Evolutionary conservation across 1,139 yeast species (phyloP).

Genomic region (Ogataea hybrid): DNA sequence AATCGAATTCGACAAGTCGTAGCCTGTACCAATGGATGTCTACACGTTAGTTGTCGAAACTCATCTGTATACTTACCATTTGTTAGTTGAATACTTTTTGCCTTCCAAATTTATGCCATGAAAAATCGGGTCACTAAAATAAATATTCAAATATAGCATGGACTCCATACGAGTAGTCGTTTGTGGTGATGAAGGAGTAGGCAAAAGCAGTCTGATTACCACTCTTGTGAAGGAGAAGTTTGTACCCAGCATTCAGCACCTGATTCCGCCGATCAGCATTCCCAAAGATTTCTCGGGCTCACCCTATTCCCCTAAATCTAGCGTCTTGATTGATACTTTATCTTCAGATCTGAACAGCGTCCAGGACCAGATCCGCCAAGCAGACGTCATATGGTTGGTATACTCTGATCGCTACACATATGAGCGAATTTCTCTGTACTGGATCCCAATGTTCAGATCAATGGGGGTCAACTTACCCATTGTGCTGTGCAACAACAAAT

Average conservation of each 20-base stretch:
- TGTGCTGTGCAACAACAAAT: constrained; percentile 84
- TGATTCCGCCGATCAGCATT: constrained; percentile 80
- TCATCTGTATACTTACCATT: constrained; percentile 5
- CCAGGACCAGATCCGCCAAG: constrained; percentile 73
- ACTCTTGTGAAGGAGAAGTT: constrained; percentile 78
- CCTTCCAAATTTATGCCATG: constrained; percentile 12
- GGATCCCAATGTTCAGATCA: constrained; percentile 92
- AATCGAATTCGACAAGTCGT: constrained; percentile 93
- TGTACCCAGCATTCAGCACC: constrained; percentile 70
- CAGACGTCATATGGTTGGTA: constrained; percentile 91
- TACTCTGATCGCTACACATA: constrained; percentile 93
- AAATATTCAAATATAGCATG: constrained; percentile 23
- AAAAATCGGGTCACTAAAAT: constrained; percentile 8
- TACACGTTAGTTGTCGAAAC: neutral
- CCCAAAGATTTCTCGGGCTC: constrained; percentile 62
- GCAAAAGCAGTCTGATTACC: constrained; percentile 75
- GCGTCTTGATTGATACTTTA: constrained; percentile 77
- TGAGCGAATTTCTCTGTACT: constrained; percentile 83
- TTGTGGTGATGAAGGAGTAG: constrained; percentile 96
- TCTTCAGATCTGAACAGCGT: constrained; percentile 60
- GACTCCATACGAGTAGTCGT: constrained; percentile 73
- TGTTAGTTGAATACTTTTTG: constrained; percentile 12
- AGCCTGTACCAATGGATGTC: constrained; percentile 97
- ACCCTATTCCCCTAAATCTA: constrained; percentile 61
- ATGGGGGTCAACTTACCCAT: constrained; percentile 92